Evolutionary conservation across 768 basidiomycete species (phyloP), one percentile per base, ranked within the genome.

Genomic region (Asterophora lycoperdoides): DNA sequence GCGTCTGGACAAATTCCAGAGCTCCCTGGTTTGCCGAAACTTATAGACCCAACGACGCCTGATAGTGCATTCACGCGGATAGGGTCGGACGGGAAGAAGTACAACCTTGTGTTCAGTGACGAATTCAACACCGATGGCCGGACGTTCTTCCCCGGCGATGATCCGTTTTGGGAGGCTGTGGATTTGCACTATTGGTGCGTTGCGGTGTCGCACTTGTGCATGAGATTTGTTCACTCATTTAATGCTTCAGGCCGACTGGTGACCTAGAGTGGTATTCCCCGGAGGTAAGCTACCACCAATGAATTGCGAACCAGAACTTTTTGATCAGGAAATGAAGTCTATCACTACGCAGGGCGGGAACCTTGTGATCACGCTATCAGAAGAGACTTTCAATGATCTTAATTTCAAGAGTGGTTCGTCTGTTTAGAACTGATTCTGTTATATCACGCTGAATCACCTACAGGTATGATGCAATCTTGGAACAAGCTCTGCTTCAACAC

Each of bases 401-500:
- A 89, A 93, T 64, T 98, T 89, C 64, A 68, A 82, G 65, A 87
- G 85, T 48, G 92, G 86, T 74, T 68, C 60, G 81, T 65, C 52
- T 33, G 11, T 8, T 46, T 75, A 74, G 6, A 23, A 73, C 49
- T 66, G 13, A 2, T 48, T 46, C 54, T 17, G 46, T 26, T 58
- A 17, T 44, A 56, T 20, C 44, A 18, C 38, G 48, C 19, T 28
- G 42, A 3, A 15, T n/a, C n/a, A 37, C 18, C 43, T 15, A 32
- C 49, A 78, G 82, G 80, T 32, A 85, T 86, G 84, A 45, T 93
- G 8, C 83, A 86, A 56, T 78, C 83, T 10, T 96, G 94, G 93
- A 95, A 96, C 68, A 91, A 96, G 68, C 68, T 96, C 46, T 98
- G 94, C 69, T 96, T 93, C 68, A 94, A 84, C 13, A 92, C 91